These are phyloP conservation scores for Trametes cinnabarina DNA, from an alignment of 768 basidiomycete genomes.

Conservation along the genomic window DNA sequence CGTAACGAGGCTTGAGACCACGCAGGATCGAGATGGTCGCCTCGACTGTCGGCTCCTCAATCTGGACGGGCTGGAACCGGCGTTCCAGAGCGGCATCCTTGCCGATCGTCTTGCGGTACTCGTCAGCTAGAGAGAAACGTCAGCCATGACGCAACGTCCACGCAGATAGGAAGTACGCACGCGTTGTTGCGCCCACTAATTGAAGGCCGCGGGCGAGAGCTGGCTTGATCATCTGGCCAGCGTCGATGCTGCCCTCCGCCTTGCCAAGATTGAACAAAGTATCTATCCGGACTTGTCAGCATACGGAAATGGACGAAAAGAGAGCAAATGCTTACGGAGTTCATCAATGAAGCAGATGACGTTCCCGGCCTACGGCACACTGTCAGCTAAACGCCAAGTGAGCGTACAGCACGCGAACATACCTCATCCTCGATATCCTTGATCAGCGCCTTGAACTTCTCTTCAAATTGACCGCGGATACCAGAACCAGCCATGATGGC, in stretches of 20 bases:
- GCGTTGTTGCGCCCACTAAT: slow-evolving; percentile 88
- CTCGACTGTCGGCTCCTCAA: slow-evolving; percentile 86
- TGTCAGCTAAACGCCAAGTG: neutral
- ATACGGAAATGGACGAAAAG: neutral
- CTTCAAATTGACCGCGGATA: slow-evolving; percentile 89
- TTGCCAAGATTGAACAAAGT: slow-evolving; percentile 87
- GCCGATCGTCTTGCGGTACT: slow-evolving; percentile 87
- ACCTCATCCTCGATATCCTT: slow-evolving; percentile 86
- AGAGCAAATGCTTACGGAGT: slow-evolving; percentile 61
- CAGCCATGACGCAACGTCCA: neutral
- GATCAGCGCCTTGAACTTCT: slow-evolving; percentile 89
- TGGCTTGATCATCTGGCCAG: slow-evolving; percentile 92
- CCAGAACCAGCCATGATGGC: slow-evolving; percentile 87
- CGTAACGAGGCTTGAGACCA: slow-evolving; percentile 80
- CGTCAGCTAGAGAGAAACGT: slow-evolving; percentile 54
- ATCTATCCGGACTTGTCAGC: slow-evolving; percentile 38
- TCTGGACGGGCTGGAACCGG: slow-evolving; percentile 85
- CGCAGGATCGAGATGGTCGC: slow-evolving; percentile 85
- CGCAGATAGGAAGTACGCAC: slow-evolving; percentile 41
- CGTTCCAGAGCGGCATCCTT: slow-evolving; percentile 91
- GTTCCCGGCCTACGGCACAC: slow-evolving; percentile 47
- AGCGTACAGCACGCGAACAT: slow-evolving; percentile 19
- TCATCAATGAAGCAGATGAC: slow-evolving; percentile 95
- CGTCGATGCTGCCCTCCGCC: slow-evolving; percentile 88
- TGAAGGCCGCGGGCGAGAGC: slow-evolving; percentile 84